A percentile compares a stretch with the other conserved stretches of the same genome.
These are phyloP conservation scores for Coccomyxa sp. DNA, from an alignment of 139 green algal species.

Conservation along the genomic window DNA sequence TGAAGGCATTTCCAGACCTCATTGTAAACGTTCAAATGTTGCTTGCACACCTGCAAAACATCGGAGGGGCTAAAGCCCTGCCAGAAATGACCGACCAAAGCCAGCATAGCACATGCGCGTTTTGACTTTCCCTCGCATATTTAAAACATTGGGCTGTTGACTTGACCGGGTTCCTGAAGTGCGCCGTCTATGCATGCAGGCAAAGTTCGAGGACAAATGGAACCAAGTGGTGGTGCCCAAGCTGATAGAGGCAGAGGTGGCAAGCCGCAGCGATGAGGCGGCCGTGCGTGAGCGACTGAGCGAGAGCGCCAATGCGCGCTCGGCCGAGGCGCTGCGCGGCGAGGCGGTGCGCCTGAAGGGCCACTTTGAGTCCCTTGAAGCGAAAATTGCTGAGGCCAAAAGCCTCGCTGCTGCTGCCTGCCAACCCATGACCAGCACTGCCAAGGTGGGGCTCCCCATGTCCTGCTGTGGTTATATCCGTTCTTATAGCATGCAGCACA, in stretches of 20 bases:
- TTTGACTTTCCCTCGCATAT: too few species aligned
- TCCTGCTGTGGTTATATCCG: neutral
- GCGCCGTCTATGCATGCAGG: constrained; percentile 9
- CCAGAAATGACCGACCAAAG: too few species aligned
- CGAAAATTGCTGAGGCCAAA: constrained; percentile 33
- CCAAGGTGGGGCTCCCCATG: constrained; percentile 22
- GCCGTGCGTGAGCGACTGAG: neutral
- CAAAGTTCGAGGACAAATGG: constrained; percentile 64
- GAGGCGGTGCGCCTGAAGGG: neutral
- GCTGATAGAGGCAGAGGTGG: constrained; percentile 37
- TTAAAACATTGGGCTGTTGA: too few species aligned
- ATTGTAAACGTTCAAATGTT: too few species aligned
- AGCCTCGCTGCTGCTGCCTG: constrained; percentile 40
- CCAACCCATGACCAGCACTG: constrained; percentile 26
- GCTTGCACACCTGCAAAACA: too few species aligned
- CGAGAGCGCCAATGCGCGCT: constrained; percentile 3
- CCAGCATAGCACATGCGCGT: too few species aligned
- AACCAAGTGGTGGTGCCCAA: constrained; percentile 25
- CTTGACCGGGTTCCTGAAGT: too few species aligned
- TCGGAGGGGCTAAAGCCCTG: too few species aligned
- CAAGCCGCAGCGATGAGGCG: constrained; percentile 11
- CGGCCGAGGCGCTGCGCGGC: constrained; percentile 15
- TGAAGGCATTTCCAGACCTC: too few species aligned
- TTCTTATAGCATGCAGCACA: neutral
- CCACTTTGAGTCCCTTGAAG: constrained; percentile 39